Evolutionary conservation across 352 stramenopile species (phyloP), one percentile per base, ranked within the genome.

Genomic region (Peronosclerospora sorghi): DNA sequence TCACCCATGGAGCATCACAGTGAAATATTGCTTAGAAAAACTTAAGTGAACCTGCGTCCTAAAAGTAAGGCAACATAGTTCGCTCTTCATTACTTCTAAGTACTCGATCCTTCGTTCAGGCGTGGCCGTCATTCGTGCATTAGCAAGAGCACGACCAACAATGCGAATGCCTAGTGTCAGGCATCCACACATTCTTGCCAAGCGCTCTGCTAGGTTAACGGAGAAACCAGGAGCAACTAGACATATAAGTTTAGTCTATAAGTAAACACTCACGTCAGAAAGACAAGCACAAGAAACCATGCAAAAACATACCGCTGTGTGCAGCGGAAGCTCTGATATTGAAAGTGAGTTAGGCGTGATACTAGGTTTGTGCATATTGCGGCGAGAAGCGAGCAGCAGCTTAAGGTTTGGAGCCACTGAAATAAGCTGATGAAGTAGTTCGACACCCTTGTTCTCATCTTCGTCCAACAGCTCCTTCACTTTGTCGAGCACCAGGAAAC

Each of bases 91-190:
- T n/a, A n/a, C n/a, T n/a, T n/a, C n/a, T n/a, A n/a, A n/a, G n/a
- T n/a, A n/a, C n/a, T n/a, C n/a, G n/a, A n/a, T n/a, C n/a, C n/a
- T n/a, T n/a, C n/a, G n/a, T n/a, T n/a, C 73, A 17, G 77, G 73
- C 13, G 71, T 83, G 9, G 86, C 51, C 32, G 68, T 85, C 38
- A 73, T 75, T 28, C 77, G 56, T n/a, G 73, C 65, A 38, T 90
- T 90, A 14, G 77, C 74, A 14, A 90, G 62, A 12, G 74, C 77
- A 24, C 77, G 70, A 41, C 77, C 77, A 17, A 90, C 71, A 18
- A 90, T 73, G 35, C 77, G 73, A 36, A 90, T 85, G 12, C 74
- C 77, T 18, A 87, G 62, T n/a, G 77, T 74, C 5, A 90, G 59
- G 23, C 76, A 86, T 2, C 77, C 77, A 39, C 77, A 90, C 7